Evolutionary conservation across 2,329 filamentous ascomycete genomes (phyloP).

Genomic region (Fusarium pseudonygamai): DNA sequence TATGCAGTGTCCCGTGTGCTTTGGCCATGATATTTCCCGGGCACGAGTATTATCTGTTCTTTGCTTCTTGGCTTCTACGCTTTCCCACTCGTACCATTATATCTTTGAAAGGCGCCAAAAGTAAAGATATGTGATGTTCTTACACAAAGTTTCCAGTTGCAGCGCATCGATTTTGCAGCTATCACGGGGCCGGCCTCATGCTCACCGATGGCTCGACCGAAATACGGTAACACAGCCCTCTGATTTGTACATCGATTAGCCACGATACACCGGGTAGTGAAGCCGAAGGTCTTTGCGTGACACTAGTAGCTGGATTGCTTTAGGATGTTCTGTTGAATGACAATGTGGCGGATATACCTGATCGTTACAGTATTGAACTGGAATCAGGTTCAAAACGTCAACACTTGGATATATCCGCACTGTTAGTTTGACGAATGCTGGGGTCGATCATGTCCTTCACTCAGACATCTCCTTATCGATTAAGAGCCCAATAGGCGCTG

Average conservation of each 20-base stretch:
- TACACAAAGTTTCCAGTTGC: neutral
- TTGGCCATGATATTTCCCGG: neutral
- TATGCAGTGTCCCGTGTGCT: neutral
- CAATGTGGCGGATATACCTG: neutral
- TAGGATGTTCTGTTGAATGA: neutral
- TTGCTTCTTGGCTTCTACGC: neutral
- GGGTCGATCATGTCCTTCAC: neutral
- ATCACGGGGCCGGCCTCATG: constrained; percentile 3
- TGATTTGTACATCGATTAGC: constrained; percentile 27
- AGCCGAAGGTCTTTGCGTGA: constrained; percentile 18
- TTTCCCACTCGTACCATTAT: neutral
- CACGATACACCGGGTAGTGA: constrained; percentile 16
- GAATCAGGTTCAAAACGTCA: neutral
- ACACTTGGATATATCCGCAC: neutral
- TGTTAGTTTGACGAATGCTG: neutral
- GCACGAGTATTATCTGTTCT: neutral
- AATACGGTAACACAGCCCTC: constrained; percentile 29
- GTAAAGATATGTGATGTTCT: neutral
- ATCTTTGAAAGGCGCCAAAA: neutral
- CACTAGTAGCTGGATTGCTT: neutral
- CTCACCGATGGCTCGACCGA: constrained; percentile 36
- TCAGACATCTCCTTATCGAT: neutral
- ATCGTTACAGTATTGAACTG: neutral
- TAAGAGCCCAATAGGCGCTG: neutral
- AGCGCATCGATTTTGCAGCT: neutral